A percentile compares a stretch with the other conserved stretches of the same genome.
phyloP scores from a whole-genome alignment of 306 rosid genomes.

The Sophora flavescens region DNA sequence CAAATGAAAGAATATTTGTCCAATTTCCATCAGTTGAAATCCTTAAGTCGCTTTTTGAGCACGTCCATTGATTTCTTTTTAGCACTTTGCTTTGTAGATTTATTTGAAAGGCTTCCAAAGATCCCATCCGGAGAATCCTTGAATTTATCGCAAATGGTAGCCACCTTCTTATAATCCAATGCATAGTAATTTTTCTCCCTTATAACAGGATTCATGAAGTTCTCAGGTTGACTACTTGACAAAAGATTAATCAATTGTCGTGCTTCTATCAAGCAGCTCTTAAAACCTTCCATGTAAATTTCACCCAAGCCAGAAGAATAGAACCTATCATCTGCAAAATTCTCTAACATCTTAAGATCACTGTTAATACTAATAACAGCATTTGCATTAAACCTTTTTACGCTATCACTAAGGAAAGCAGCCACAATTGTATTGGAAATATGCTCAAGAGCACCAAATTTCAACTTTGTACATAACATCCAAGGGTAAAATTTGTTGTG shows the following conservation, averaged over 20 bases:
- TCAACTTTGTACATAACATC: slow-evolving; percentile 88
- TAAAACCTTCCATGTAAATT: slow-evolving; percentile 65
- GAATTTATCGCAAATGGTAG: slow-evolving; percentile 79
- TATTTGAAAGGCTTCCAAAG: slow-evolving; percentile 84
- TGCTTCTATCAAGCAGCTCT: slow-evolving; percentile 72
- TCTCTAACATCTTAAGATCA: slow-evolving; percentile 70
- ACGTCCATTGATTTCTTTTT: slow-evolving; percentile 89
- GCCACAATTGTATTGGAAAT: slow-evolving; percentile 68
- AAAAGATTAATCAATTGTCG: slow-evolving; percentile 83
- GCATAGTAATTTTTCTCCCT: slow-evolving; percentile 80
- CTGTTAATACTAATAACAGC: slow-evolving; percentile 65
- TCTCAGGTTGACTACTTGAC: slow-evolving; percentile 92
- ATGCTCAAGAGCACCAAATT: slow-evolving; percentile 82
- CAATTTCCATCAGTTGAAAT: slow-evolving; percentile 63
- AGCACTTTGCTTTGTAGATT: slow-evolving; percentile 79
- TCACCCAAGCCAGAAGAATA: slow-evolving; percentile 74
- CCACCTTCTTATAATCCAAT: slow-evolving; percentile 86
- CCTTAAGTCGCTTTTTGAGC: slow-evolving; percentile 90
- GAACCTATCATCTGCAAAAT: slow-evolving; percentile 82
- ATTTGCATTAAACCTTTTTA: slow-evolving; percentile 86
- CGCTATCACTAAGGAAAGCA: slow-evolving; percentile 73
- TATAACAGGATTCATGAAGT: slow-evolving; percentile 97
- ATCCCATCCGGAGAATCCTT: slow-evolving; percentile 87
- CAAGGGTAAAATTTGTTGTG: slow-evolving; percentile 86
- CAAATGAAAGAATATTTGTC: slow-evolving; percentile 44